Percentiles rank a stretch among this genome's conserved stretches.
Conservation (phyloP, 768 basidiomycete species). For the Leucocoprinus leucothites region DNA sequence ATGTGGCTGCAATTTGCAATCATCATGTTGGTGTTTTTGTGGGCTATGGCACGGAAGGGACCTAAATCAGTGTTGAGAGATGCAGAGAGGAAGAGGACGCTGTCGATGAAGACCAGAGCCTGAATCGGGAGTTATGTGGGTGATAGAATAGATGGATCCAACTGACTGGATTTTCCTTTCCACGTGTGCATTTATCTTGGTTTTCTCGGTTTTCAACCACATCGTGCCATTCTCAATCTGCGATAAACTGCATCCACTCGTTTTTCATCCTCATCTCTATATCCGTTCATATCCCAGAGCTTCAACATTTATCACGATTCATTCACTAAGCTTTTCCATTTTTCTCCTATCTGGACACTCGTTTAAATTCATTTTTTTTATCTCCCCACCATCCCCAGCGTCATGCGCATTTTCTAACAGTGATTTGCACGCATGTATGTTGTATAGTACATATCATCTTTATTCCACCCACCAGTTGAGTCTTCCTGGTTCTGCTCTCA, state of each 20-base stretch:
- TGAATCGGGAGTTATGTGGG: conserved; percentile 2
- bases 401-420: not conserved
- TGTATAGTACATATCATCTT: not conserved
- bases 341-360: not conserved
- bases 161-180: conserved; percentile 5
- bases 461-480: not conserved
- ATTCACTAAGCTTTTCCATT: not conserved
- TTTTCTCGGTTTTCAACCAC: too few relatives aligned
- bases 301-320: too few relatives aligned
- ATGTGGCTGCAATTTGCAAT: conserved; percentile 80
- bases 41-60: conserved; percentile 75
- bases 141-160: conserved; percentile 9
- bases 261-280: not conserved
- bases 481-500: too few relatives aligned
- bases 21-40: conserved; percentile 74
- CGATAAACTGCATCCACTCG: not conserved
- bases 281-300: too few relatives aligned
- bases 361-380: not conserved
- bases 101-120: conserved; percentile 10
- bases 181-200: not conserved
- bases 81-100: conserved; percentile 23
- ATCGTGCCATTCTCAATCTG: too few relatives aligned
- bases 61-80: conserved; percentile 65
- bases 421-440: not conserved
- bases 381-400: not conserved